Evolutionary conservation across 345 rosid species (phyloP).

Genomic region (Eucalyptus albens): DNA sequence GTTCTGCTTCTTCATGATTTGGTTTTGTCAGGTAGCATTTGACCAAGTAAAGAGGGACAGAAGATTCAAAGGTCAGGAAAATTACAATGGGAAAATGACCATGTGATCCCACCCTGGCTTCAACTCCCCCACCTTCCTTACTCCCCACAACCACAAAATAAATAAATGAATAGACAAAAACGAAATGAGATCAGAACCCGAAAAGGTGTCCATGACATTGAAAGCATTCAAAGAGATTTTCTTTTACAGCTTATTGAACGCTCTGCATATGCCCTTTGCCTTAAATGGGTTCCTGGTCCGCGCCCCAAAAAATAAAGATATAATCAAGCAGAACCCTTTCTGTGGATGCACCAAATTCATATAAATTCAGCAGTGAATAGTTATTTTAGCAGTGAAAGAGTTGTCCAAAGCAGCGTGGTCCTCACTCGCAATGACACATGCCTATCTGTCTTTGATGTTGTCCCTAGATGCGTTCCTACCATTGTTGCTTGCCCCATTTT

Average conservation of each 20-base stretch:
- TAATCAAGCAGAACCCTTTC: neutral
- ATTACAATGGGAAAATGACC: neutral
- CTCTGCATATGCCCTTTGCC: neutral
- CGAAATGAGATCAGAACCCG: neutral
- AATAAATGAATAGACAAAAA: neutral
- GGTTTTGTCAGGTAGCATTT: neutral
- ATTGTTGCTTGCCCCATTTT: neutral
- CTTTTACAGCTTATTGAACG: neutral
- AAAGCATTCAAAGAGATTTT: neutral
- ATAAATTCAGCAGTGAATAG: neutral
- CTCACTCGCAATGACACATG: neutral
- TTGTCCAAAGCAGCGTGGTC: neutral
- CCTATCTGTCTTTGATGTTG: neutral
- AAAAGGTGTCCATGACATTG: neutral
- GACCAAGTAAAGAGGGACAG: neutral
- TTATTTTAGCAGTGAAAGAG: neutral
- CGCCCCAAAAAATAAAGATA: neutral
- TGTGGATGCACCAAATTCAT: neutral
- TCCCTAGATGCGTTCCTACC: neutral
- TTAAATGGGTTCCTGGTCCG: neutral
- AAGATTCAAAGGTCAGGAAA: neutral
- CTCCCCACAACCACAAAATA: neutral
- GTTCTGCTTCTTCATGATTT: neutral
- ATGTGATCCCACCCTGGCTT: neutral
- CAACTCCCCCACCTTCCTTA: neutral